phyloP scores from a whole-genome alignment of 2,329 filamentous ascomycete genomes.

The Pseudomassariella vexata region DNA sequence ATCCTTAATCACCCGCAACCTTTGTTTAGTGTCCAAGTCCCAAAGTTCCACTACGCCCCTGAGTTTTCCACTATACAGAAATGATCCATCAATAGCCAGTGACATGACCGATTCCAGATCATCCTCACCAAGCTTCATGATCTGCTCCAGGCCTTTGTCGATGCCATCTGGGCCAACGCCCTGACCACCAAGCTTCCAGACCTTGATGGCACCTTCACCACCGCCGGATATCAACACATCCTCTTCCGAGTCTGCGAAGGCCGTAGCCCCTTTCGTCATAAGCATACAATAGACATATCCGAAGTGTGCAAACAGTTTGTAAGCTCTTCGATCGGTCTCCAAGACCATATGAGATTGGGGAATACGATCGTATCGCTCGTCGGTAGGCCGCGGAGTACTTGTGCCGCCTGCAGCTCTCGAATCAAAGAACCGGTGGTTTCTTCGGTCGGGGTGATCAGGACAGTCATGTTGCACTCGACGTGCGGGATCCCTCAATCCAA shows the following conservation, averaged over 20 bases:
- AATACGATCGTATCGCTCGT: constrained; percentile 50
- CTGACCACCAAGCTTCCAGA: constrained; percentile 66
- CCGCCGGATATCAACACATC: constrained; percentile 87
- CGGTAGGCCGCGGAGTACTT: constrained; percentile 66
- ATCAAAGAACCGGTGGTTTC: constrained; percentile 89
- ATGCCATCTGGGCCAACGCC: constrained; percentile 43
- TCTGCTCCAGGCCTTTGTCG: constrained; percentile 60
- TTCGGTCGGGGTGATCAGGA: constrained; percentile 65
- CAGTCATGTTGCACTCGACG: constrained; percentile 55
- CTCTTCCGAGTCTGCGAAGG: constrained; percentile 63
- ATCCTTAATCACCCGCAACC: constrained; percentile 78
- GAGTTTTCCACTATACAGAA: constrained; percentile 85
- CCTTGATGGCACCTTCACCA: constrained; percentile 87
- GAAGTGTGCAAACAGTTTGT: constrained; percentile 85
- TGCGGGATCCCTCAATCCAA: constrained; percentile 61
- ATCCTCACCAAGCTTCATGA: constrained; percentile 59
- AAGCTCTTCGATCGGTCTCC: constrained; percentile 75
- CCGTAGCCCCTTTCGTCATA: constrained; percentile 63
- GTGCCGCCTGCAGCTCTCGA: constrained; percentile 79
- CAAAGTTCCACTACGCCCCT: constrained; percentile 89
- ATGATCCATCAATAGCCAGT: constrained; percentile 80
- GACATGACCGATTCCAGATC: constrained; percentile 65
- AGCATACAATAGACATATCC: constrained; percentile 98
- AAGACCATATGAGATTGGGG: constrained; percentile 53
- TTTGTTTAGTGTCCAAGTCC: constrained; percentile 92